Conservation (phyloP, 352 stramenopile genomes). For the Thalassiosira tumida region DNA sequence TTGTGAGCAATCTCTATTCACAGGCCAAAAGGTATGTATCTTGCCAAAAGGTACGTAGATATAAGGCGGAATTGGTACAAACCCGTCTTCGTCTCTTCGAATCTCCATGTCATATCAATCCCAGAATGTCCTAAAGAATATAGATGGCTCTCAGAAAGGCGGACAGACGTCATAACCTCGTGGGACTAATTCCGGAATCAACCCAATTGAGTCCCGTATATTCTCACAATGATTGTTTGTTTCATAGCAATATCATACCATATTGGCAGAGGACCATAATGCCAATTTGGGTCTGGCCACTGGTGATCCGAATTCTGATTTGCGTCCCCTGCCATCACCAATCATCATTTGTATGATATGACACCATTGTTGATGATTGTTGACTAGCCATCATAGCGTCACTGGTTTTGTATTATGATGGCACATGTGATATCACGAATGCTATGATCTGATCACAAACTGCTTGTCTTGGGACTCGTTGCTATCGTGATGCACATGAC, state of each 20-base stretch:
- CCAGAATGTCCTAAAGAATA: constrained; percentile 1
- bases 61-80: not conserved
- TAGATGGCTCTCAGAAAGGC: not conserved
- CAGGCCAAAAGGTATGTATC: not conserved
- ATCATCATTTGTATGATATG: too few species aligned
- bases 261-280: too few species aligned
- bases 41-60: not conserved
- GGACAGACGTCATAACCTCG: not conserved
- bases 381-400: too few species aligned
- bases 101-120: not conserved
- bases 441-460: too few species aligned
- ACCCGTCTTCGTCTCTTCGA: not conserved
- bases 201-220: constrained; percentile 7
- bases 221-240: too few species aligned
- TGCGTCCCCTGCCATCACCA: too few species aligned
- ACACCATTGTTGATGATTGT: too few species aligned
- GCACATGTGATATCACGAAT: too few species aligned
- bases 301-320: too few species aligned
- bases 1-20: not conserved
- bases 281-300: too few species aligned
- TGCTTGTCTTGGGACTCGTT: constrained; percentile 11
- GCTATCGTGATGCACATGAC: constrained; percentile 15
- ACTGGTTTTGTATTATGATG: too few species aligned
- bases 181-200: not conserved
- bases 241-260: too few species aligned